These are phyloP conservation scores for Populus trichocarpa DNA, from an alignment of 441 rosid genomes.

Conservation along the genomic window DNA sequence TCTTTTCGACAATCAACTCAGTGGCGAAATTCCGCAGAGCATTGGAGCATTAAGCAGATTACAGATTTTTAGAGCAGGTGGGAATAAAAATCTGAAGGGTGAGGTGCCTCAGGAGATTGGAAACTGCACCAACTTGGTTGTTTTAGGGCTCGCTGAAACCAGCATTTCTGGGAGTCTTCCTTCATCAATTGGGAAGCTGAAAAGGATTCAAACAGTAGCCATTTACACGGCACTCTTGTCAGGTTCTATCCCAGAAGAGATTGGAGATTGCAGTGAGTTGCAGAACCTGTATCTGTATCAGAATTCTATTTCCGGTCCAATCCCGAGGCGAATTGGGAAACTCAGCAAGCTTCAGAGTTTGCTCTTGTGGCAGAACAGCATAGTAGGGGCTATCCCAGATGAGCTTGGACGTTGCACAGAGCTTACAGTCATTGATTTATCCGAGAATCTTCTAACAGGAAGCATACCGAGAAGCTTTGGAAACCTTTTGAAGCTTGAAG, in stretches of 20 bases:
- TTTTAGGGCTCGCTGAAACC: constrained; percentile 89
- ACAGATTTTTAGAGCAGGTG: constrained; percentile 67
- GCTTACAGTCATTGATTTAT: constrained; percentile 70
- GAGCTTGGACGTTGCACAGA: constrained; percentile 68
- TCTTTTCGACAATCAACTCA: constrained; percentile 72
- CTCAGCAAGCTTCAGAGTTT: constrained; percentile 74
- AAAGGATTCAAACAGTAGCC: constrained; percentile 68
- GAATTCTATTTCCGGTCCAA: constrained; percentile 75
- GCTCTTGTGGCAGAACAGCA: constrained; percentile 81
- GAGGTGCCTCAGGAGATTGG: constrained; percentile 91
- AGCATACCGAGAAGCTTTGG: constrained; percentile 73
- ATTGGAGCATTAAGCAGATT: constrained; percentile 62
- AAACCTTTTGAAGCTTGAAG: constrained; percentile 65
- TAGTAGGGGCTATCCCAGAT: constrained; percentile 69
- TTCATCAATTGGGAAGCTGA: constrained; percentile 67
- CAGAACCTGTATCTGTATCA: constrained; percentile 83
- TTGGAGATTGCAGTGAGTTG: constrained; percentile 76
- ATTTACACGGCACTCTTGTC: constrained; percentile 67
- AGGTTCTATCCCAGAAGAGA: constrained; percentile 74
- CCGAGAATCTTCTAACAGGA: constrained; percentile 71
- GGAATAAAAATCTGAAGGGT: constrained; percentile 79
- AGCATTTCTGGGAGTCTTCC: constrained; percentile 81
- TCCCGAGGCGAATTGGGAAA: constrained; percentile 55
- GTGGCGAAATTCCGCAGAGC: constrained; percentile 66
- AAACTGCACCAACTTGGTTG: constrained; percentile 66